Evolutionary conservation across 306 rosid genomes (phyloP), one percentile per base, ranked within the genome.

Genomic region (Trifolium pratense): DNA sequence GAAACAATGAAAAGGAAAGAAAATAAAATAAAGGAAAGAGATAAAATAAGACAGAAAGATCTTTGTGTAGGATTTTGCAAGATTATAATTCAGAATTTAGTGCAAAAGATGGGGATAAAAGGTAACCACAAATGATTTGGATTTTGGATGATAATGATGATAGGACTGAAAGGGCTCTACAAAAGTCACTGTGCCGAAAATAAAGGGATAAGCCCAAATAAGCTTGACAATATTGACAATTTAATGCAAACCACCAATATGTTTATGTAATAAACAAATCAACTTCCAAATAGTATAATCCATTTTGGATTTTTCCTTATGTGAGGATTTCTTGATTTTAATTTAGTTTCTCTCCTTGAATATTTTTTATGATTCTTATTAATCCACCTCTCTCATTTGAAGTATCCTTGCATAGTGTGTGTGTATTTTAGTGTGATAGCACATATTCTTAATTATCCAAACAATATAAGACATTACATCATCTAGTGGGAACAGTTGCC

Each of bases 211-310:
- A 75, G 52, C 21, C 29, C 52, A 51, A 70, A 70, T 53, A 75
- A 70, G 77, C 70, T 14, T 80, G 80, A 80, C 77, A 80, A 75
- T 80, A 56, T 75, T 80, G 80, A 80, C 77, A 55, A 69, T 69
- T 66, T 67, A 51, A 39, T 58, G 75, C 66, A 56, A 76, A 76
- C 68, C 6, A n/a, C 66, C 77, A 49, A 78, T 32, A 59, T 9
- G 39, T 60, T 53, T n/a, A 1, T 43, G 62, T 66, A 42, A 42
- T 66, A 42, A 42, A 32, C 68, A 20, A 63, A 63, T 64, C 57
- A 3, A 64, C 9, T 71, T 53, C 12, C 37, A 21, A 21, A 21
- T 49, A 62, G 39, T 63, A 70, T 29, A 17, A 3, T 66, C 48
- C 49, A 2, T 29, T 70, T 71, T 63, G 67, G 25, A 21, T 21